phyloP scores from a whole-genome alignment of 768 basidiomycete genomes.

The Psilocybe azurescens region DNA sequence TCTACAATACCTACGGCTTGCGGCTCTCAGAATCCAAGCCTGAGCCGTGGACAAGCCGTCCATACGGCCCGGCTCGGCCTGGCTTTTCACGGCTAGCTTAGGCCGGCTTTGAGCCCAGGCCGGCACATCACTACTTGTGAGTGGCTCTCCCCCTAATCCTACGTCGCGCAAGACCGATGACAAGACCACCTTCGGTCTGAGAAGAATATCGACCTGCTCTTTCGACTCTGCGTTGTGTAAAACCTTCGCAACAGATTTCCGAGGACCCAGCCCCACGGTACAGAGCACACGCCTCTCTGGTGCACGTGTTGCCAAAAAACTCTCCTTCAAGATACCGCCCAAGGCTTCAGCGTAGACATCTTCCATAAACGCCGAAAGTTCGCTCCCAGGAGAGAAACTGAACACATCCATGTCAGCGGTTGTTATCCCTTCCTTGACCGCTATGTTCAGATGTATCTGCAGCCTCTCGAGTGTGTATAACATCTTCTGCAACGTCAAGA shows the following conservation, averaged over 20 bases:
- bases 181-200: conserved; percentile 19
- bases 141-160: neutral
- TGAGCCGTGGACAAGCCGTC: too few species aligned
- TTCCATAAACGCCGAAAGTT: conserved; percentile 6
- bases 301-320: neutral
- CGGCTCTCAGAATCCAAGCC: too few species aligned
- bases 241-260: conserved; percentile 14
- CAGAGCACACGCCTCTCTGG: conserved; percentile 8
- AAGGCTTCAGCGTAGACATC: conserved; percentile 10
- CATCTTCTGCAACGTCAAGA: conserved; percentile 20
- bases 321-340: neutral
- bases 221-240: conserved; percentile 10
- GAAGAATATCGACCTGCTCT: conserved; percentile 10
- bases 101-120: too few species aligned
- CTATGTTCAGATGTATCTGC: conserved; percentile 22
- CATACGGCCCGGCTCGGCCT: too few species aligned
- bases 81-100: too few species aligned
- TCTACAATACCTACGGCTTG: too few species aligned
- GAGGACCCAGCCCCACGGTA: conserved; percentile 20
- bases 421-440: conserved; percentile 18
- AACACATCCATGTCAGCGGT: conserved; percentile 11
- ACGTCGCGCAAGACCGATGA: conserved; percentile 5
- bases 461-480: conserved; percentile 18
- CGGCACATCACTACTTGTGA: neutral
- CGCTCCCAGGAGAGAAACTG: neutral